These are phyloP conservation scores for Lojkania enalia DNA, from an alignment of 2,329 filamentous ascomycete species.

Conservation along the genomic window DNA sequence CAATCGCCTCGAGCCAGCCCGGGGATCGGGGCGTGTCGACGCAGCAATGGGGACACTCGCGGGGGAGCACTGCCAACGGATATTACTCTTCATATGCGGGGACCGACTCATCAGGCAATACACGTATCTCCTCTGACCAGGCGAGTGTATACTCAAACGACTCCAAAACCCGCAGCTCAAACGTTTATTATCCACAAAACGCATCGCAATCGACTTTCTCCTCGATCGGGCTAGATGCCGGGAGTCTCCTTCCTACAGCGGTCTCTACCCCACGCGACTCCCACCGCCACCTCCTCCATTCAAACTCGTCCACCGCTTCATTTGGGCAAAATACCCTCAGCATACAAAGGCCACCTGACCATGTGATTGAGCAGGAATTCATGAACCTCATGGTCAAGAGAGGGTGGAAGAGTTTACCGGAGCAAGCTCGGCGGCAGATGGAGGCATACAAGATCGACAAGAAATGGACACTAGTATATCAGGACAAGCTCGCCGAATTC, in stretches of 20 bases:
- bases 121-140: conserved; percentile 65
- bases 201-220: conserved; percentile 59
- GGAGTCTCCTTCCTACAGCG: conserved; percentile 45
- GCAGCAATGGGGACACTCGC: conserved; percentile 70
- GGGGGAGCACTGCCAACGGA: conserved; percentile 31
- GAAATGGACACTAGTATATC: conserved; percentile 97
- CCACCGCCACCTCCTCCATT: conserved; percentile 46
- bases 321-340: conserved; percentile 60
- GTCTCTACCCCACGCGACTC: conserved; percentile 47
- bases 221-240: conserved; percentile 48
- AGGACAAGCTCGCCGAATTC: conserved; percentile 90
- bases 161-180: conserved; percentile 59
- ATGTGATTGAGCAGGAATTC: conserved; percentile 88
- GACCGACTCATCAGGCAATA: conserved; percentile 53
- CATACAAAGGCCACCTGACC: conserved; percentile 74
- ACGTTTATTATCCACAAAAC: conserved; percentile 56
- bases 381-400: conserved; percentile 94
- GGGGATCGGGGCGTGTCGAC: conserved; percentile 71
- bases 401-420: conserved; percentile 95
- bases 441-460: conserved; percentile 90
- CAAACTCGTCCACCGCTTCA: conserved; percentile 52
- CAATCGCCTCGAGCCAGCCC: conserved; percentile 69
- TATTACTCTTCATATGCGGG: conserved; percentile 25
- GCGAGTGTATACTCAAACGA: conserved; percentile 66
- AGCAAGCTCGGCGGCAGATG: conserved; percentile 94